phyloP scores from a whole-genome alignment of 352 stramenopile genomes.

The Aphanomyces invadans region DNA sequence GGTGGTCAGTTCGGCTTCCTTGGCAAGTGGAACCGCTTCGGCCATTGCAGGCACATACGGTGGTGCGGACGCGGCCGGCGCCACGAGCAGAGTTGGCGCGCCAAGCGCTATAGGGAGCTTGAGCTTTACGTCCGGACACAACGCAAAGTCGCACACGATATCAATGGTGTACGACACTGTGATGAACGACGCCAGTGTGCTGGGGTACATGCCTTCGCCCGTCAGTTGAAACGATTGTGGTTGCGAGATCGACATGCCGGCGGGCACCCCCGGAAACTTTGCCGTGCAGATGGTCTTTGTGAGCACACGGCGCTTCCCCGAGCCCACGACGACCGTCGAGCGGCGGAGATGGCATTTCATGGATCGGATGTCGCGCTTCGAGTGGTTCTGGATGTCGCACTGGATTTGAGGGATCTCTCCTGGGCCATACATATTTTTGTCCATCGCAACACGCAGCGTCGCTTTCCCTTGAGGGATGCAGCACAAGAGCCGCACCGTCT shows the following conservation, averaged over 20 bases:
- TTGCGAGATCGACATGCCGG: slow-evolving; percentile 35
- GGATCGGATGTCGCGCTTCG: slow-evolving; percentile 42
- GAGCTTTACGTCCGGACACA: slow-evolving; percentile 35
- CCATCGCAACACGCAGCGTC: slow-evolving; percentile 48
- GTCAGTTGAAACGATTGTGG: slow-evolving; percentile 42
- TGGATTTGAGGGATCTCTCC: slow-evolving; percentile 52
- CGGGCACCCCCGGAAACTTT: slow-evolving; percentile 41
- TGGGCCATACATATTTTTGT: slow-evolving; percentile 65
- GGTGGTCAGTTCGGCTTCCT: too few relatives aligned
- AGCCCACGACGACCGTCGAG: slow-evolving; percentile 36
- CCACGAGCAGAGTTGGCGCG: slow-evolving; percentile 27
- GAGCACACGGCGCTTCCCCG: slow-evolving; percentile 32
- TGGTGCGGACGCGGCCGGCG: background rate
- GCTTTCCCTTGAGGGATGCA: slow-evolving; percentile 53
- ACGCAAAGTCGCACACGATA: slow-evolving; percentile 48
- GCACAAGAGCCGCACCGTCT: slow-evolving; percentile 51
- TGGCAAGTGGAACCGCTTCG: background rate
- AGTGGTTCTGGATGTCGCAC: slow-evolving; percentile 54
- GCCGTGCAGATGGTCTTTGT: slow-evolving; percentile 35
- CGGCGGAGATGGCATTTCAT: slow-evolving; percentile 57
- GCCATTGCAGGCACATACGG: background rate
- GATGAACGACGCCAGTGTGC: slow-evolving; percentile 42
- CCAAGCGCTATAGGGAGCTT: slow-evolving; percentile 46
- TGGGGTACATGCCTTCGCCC: slow-evolving; percentile 37
- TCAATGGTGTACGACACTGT: slow-evolving; percentile 49